Evolutionary conservation across 768 basidiomycete species (phyloP).

Genomic region (Hypholoma sublateritium): DNA sequence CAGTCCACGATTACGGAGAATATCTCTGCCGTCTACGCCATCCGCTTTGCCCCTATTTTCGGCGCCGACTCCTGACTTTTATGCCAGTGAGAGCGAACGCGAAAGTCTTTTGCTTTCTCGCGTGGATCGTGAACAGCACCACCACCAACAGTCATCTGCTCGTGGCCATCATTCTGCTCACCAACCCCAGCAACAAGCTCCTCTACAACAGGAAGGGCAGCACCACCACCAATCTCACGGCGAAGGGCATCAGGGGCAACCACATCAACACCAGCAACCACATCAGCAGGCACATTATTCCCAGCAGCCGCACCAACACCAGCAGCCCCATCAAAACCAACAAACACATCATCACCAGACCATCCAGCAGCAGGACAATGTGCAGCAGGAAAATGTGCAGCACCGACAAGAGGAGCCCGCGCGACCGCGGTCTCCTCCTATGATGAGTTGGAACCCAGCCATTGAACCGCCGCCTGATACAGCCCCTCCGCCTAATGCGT

Average conservation of each 20-base stretch:
- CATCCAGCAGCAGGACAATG: constrained; percentile 19
- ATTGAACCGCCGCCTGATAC: constrained; percentile 75
- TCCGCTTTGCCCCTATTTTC: constrained; percentile 25
- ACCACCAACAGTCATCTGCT: too few relatives aligned
- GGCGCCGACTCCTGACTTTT: constrained; percentile 25
- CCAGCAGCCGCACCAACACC: constrained; percentile 6
- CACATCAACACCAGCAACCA: constrained; percentile 11
- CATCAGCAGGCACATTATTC: constrained; percentile 15
- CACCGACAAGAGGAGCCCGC: constrained; percentile 29
- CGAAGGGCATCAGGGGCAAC: neutral
- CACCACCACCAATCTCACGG: constrained; percentile 10
- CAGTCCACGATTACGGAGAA: constrained; percentile 49
- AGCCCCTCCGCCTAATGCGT: constrained; percentile 53
- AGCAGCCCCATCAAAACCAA: constrained; percentile 13
- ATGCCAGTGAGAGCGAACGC: constrained; percentile 31
- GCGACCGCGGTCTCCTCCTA: constrained; percentile 59
- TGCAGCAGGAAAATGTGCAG: constrained; percentile 16
- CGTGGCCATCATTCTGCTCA: neutral
- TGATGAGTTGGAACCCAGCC: constrained; percentile 80
- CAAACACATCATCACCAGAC: constrained; percentile 17
- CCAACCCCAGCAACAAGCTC: neutral
- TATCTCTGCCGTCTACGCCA: constrained; percentile 52
- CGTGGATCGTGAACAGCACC: constrained; percentile 15
- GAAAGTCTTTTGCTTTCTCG: constrained; percentile 22
- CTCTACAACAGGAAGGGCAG: constrained; percentile 3